Evolutionary conservation across 768 basidiomycete genomes (phyloP).

Genomic region (Rossbeevera mucosa): DNA sequence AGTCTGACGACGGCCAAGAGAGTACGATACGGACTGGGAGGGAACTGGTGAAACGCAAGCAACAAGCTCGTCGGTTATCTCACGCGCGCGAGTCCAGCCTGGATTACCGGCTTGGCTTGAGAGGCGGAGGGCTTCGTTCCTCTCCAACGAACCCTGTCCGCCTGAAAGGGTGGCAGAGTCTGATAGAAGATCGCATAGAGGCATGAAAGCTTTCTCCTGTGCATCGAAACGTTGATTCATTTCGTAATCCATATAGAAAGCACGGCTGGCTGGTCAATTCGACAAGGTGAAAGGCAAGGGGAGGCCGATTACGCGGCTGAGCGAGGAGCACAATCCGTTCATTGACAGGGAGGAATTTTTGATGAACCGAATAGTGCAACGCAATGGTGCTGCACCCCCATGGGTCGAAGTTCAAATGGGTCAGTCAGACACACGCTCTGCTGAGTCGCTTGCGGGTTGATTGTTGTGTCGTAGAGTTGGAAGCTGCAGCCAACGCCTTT

Average conservation of each 20-base stretch:
- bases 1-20: conserved; percentile 32
- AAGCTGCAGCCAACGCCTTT: conserved; percentile 56
- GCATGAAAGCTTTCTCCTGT: conserved; percentile 33
- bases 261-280: conserved; percentile 63
- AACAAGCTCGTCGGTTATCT: conserved; percentile 52
- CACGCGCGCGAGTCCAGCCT: conserved; percentile 67
- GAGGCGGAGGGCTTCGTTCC: conserved; percentile 16
- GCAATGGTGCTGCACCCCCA: conserved; percentile 77
- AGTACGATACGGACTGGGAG: conserved; percentile 40
- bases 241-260: conserved; percentile 42
- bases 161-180: conserved; percentile 68
- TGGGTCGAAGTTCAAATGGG: conserved; percentile 83
- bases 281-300: conserved; percentile 67
- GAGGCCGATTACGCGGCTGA: conserved; percentile 41
- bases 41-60: conserved; percentile 48
- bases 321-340: conserved; percentile 55
- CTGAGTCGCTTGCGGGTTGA: conserved; percentile 1
- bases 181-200: conserved; percentile 80
- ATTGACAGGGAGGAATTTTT: conserved; percentile 76
- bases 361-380: conserved; percentile 81
- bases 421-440: conserved; percentile 26
- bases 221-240: neutral
- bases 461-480: conserved; percentile 50
- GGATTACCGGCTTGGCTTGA: conserved; percentile 69
- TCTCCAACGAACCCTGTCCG: conserved; percentile 51